Evolutionary conservation across 176 grass and related monocot species (phyloP).

Genomic region (Calamus simplicifolius): DNA sequence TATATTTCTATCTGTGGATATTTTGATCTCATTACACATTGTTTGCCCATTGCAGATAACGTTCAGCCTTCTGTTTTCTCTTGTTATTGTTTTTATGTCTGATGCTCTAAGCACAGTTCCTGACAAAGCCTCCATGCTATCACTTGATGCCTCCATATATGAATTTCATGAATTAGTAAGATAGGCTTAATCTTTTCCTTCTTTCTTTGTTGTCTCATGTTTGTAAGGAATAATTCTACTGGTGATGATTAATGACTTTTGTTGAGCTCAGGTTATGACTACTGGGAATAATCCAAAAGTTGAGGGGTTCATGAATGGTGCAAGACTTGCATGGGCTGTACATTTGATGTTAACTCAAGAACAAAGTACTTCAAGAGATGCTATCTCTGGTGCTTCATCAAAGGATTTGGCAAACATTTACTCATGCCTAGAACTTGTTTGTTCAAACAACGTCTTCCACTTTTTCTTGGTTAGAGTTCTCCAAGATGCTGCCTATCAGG

Average conservation of each 20-base stretch:
- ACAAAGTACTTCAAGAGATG: constrained; percentile 37
- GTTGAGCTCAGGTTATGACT: constrained; percentile 50
- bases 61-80: constrained; percentile 42
- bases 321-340: constrained; percentile 77
- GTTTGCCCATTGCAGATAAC: constrained; percentile 50
- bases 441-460: constrained; percentile 63
- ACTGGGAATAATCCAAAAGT: constrained; percentile 45
- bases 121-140: constrained; percentile 37
- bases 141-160: constrained; percentile 55
- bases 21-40: no score
- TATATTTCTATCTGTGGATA: not conserved
- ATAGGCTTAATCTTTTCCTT: not conserved
- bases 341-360: constrained; percentile 95
- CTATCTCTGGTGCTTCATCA: constrained; percentile 31
- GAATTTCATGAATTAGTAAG: constrained; percentile 93
- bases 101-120: constrained; percentile 60
- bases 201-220: not conserved
- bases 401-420: constrained; percentile 44
- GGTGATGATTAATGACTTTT: not conserved
- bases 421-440: constrained; percentile 67
- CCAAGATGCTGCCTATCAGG: constrained; percentile 79
- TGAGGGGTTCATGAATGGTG: constrained; percentile 67
- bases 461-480: constrained; percentile 58
- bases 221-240: not conserved
- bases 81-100: constrained; percentile 73